A percentile compares a stretch with the other conserved stretches of the same genome.
phyloP scores from a whole-genome alignment of 148 eudicot genomes.

The Euryodendron excelsum region DNA sequence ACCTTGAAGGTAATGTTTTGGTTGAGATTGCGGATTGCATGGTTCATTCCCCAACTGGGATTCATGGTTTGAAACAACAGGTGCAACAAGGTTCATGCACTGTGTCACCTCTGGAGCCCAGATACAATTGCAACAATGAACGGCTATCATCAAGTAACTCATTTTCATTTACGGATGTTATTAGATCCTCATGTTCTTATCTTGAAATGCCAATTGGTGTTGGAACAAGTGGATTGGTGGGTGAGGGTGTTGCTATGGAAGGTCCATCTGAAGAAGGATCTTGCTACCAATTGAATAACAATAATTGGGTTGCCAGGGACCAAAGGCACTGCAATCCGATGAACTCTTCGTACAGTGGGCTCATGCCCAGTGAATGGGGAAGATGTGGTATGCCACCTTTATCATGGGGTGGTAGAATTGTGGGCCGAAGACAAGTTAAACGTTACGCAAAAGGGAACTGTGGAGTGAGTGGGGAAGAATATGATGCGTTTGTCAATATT shows the following conservation, averaged over 20 bases:
- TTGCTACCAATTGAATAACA: constrained; percentile 65
- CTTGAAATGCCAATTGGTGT: constrained; percentile 45
- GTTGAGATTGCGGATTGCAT: constrained; percentile 35
- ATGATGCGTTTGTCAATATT: constrained; percentile 79
- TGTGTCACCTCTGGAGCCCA: constrained; percentile 44
- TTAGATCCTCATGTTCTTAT: constrained; percentile 52
- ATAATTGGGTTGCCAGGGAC: constrained; percentile 69
- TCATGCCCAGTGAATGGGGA: constrained; percentile 69
- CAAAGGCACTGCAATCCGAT: constrained; percentile 46
- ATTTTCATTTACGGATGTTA: constrained; percentile 45
- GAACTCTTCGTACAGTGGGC: constrained; percentile 56
- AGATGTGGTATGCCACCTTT: constrained; percentile 54
- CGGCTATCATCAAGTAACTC: constrained; percentile 45
- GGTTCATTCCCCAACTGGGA: constrained; percentile 38
- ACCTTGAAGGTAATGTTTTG: constrained; percentile 28
- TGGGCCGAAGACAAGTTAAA: constrained; percentile 74
- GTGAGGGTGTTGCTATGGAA: constrained; percentile 57
- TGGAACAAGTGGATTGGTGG: constrained; percentile 36
- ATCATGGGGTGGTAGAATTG: constrained; percentile 91
- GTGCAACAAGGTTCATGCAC: constrained; percentile 40
- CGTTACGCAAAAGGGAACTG: constrained; percentile 43
- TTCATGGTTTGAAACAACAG: constrained; percentile 31
- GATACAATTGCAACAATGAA: constrained; percentile 36
- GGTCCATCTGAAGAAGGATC: constrained; percentile 92
- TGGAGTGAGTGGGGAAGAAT: constrained; percentile 69